A percentile compares a stretch with the other conserved stretches of the same genome.
These are phyloP conservation scores for Angomonas desouzai DNA, from an alignment of 208 protist genomes.

Conservation along the genomic window DNA sequence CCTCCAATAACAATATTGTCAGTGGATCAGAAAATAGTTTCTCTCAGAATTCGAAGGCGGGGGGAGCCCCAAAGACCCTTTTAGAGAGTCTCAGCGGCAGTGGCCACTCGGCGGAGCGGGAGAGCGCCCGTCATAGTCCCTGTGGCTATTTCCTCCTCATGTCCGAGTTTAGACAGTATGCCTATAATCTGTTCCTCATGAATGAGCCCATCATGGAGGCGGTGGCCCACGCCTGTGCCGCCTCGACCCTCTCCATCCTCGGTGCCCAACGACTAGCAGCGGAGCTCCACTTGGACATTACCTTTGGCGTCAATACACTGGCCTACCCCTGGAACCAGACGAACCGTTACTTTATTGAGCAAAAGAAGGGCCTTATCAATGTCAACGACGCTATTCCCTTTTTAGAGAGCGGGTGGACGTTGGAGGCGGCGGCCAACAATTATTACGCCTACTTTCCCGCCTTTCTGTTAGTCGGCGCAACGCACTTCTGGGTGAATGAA, in stretches of 20 bases:
- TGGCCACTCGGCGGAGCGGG: neutral
- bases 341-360: neutral
- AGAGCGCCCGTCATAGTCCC: neutral
- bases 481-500: constrained; percentile 10
- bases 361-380: constrained; percentile 6
- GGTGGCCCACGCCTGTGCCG: constrained; percentile 9
- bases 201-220: constrained; percentile 7
- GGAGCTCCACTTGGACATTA: neutral
- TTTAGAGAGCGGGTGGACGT: constrained; percentile 21
- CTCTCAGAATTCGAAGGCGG: neutral
- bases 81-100: constrained; percentile 4
- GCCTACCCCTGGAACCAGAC: neutral
- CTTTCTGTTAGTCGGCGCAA: constrained; percentile 25
- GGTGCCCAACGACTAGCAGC: neutral
- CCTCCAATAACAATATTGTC: constrained; percentile 7
- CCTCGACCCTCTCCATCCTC: neutral
- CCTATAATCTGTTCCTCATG: neutral
- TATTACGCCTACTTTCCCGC: constrained; percentile 24
- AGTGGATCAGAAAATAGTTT: constrained; percentile 7
- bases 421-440: neutral
- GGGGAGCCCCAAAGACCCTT: neutral
- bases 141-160: neutral
- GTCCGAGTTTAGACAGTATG: constrained; percentile 1
- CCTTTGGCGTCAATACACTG: neutral
- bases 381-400: constrained; percentile 28